These are phyloP conservation scores for Mycena rosella DNA, from an alignment of 768 basidiomycete species.

Conservation along the genomic window DNA sequence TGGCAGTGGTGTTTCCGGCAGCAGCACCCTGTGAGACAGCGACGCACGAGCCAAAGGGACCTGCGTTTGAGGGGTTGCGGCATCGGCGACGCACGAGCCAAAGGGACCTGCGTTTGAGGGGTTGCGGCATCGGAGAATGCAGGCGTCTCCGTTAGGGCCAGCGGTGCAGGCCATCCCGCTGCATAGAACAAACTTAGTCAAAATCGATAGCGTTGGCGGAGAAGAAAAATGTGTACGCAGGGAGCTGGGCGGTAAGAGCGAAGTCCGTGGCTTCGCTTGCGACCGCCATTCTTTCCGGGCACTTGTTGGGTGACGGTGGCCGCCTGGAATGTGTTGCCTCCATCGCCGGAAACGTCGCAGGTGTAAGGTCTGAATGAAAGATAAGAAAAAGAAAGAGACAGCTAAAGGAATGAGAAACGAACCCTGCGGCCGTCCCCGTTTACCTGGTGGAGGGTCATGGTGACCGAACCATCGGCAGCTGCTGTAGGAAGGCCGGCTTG, in stretches of 20 bases:
- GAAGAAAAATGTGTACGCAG: slow-evolving; percentile 20
- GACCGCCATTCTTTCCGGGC: slow-evolving; percentile 28
- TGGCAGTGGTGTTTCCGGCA: too few species aligned
- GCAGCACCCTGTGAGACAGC: background rate
- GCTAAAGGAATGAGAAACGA: background rate
- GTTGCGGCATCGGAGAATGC: slow-evolving; percentile 35
- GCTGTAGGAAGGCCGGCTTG: slow-evolving; percentile 32
- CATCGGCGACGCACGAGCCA: slow-evolving; percentile 34
- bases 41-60: slow-evolving; percentile 30
- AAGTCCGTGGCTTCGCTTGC: slow-evolving; percentile 22
- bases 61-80: slow-evolving; percentile 10
- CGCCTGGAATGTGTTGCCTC: too few species aligned
- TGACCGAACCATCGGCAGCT: slow-evolving; percentile 28
- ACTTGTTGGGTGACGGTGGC: slow-evolving; percentile 34
- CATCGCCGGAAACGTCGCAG: slow-evolving; percentile 34
- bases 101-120: slow-evolving; percentile 4
- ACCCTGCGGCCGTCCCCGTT: slow-evolving; percentile 37
- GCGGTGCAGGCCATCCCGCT: slow-evolving; percentile 35
- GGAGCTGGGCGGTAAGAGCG: slow-evolving; percentile 25
- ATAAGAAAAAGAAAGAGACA: too few species aligned
- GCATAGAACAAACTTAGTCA: too few species aligned
- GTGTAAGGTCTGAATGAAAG: slow-evolving; percentile 22
- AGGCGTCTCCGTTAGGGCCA: slow-evolving; percentile 32
- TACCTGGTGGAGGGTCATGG: too few species aligned
- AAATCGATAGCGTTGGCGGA: too few species aligned